Percentiles rank a stretch among this genome's conserved stretches.
Conservation (phyloP, 2,329 filamentous ascomycete species). For the Pyricularia grisea region DNA sequence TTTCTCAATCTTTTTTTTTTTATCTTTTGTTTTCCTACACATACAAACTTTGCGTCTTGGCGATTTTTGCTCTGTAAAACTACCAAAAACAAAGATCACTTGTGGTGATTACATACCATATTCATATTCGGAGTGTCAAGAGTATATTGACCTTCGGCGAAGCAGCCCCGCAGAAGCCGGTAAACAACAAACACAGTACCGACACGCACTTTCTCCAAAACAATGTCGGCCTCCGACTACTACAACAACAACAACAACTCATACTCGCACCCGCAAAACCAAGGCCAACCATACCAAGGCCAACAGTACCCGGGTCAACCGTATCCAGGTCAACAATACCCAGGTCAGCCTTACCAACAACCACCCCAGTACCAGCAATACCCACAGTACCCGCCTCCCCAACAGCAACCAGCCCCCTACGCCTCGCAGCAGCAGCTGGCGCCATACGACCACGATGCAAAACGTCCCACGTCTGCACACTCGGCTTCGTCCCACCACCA, state of each 20-base stretch:
- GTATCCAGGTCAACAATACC: not conserved
- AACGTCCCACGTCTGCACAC: conserved; percentile 2
- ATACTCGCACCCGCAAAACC: conserved; percentile 8
- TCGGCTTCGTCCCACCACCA: not conserved
- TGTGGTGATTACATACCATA: not conserved
- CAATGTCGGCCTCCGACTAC: conserved; percentile 13
- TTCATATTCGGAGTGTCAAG: not conserved
- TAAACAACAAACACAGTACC: not conserved
- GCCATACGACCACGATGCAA: not conserved
- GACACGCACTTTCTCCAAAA: not conserved
- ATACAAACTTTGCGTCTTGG: not conserved
- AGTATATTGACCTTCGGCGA: not conserved
- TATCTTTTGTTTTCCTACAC: not conserved
- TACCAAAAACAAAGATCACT: not conserved
- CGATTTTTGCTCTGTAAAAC: not conserved
- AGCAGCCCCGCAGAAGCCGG: not conserved
- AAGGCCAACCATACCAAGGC: conserved; percentile 4
- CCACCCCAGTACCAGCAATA: not conserved
- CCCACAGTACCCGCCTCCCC: not conserved
- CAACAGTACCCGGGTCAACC: not conserved
- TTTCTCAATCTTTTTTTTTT: not conserved
- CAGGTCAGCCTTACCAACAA: not conserved
- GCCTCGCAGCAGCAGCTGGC: not conserved
- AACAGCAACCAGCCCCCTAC: conserved; percentile 3
- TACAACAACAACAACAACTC: conserved; percentile 7